Evolutionary conservation across 2,329 filamentous ascomycete genomes (phyloP).

Genomic region (Fusarium pseudoanthophilum): DNA sequence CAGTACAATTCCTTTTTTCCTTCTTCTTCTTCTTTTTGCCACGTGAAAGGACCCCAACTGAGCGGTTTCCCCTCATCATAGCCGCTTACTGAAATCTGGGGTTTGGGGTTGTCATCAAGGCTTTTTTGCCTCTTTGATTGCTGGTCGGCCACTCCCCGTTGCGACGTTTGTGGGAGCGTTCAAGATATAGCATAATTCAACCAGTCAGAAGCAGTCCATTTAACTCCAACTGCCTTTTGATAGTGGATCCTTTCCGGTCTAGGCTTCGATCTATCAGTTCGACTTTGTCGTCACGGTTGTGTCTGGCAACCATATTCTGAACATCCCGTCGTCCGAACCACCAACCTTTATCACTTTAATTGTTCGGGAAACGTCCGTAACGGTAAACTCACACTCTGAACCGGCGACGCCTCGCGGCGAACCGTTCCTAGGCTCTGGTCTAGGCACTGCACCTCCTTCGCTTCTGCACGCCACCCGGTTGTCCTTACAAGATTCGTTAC

Average conservation of each 20-base stretch:
- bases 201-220: constrained; percentile 37
- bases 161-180: constrained; percentile 6
- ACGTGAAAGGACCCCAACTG: constrained; percentile 17
- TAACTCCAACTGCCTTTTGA: constrained; percentile 27
- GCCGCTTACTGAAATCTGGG: constrained; percentile 16
- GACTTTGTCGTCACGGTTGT: constrained; percentile 36
- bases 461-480: constrained; percentile 31
- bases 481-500: constrained; percentile 29
- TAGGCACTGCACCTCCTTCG: constrained; percentile 4
- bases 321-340: constrained; percentile 47
- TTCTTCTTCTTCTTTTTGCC: constrained; percentile 15
- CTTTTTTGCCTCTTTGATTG: constrained; percentile 4
- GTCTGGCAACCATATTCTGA: constrained; percentile 28
- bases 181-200: constrained; percentile 17
- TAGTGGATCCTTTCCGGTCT: constrained; percentile 40
- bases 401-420: constrained; percentile 25
- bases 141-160: constrained; percentile 29
- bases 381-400: constrained; percentile 20
- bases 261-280: constrained; percentile 33
- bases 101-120: constrained; percentile 17
- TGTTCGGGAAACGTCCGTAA: constrained; percentile 42
- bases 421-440: constrained; percentile 14
- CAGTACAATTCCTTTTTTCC: neutral
- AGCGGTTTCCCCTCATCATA: constrained; percentile 22
- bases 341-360: constrained; percentile 20